Percentiles rank a stretch among this genome's conserved stretches.
Evolutionary conservation across 352 stramenopile genomes (phyloP).

Genomic region (Peronospora destructor): DNA sequence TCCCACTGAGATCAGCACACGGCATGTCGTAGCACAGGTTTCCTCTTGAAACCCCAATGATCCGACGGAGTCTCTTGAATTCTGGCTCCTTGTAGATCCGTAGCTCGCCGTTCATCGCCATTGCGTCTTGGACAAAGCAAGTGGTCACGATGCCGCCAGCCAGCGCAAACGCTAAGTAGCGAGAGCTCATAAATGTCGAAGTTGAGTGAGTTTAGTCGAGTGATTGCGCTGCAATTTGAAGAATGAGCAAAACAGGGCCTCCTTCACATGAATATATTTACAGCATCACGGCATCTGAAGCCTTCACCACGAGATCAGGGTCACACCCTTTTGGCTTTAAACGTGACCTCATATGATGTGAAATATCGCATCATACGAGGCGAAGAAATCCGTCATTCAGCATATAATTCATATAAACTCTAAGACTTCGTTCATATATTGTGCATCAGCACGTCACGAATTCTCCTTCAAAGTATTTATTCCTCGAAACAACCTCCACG

Average conservation of each 20-base stretch:
- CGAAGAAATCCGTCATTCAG: background rate
- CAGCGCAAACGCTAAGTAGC: background rate
- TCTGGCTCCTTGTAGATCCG: slow-evolving; percentile 21
- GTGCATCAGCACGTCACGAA: slow-evolving; percentile 34
- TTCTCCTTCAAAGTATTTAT: slow-evolving; percentile 17
- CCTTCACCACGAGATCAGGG: slow-evolving; percentile 1
- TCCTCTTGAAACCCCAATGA: slow-evolving; percentile 8
- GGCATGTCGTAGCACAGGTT: slow-evolving; percentile 29
- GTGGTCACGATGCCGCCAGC: background rate
- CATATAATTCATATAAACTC: background rate
- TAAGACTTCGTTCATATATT: slow-evolving; percentile 2
- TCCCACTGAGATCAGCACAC: slow-evolving; percentile 7
- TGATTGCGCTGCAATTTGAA: slow-evolving; percentile 3
- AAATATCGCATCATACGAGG: background rate
- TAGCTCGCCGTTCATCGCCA: slow-evolving; percentile 16
- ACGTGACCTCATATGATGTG: slow-evolving; percentile 4
- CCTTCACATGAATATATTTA: background rate
- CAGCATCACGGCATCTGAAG: background rate
- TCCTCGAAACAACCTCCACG: slow-evolving; percentile 29
- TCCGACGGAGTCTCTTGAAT: slow-evolving; percentile 20
- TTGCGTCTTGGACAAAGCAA: background rate
- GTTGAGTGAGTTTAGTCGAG: background rate
- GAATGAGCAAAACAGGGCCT: slow-evolving; percentile 2
- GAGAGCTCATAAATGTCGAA: slow-evolving; percentile 3
- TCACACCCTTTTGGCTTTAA: background rate